A percentile compares a stretch with the other conserved stretches of the same genome.
phyloP scores from a whole-genome alignment of 2,329 filamentous ascomycete genomes.

The Xylariales sp. region DNA sequence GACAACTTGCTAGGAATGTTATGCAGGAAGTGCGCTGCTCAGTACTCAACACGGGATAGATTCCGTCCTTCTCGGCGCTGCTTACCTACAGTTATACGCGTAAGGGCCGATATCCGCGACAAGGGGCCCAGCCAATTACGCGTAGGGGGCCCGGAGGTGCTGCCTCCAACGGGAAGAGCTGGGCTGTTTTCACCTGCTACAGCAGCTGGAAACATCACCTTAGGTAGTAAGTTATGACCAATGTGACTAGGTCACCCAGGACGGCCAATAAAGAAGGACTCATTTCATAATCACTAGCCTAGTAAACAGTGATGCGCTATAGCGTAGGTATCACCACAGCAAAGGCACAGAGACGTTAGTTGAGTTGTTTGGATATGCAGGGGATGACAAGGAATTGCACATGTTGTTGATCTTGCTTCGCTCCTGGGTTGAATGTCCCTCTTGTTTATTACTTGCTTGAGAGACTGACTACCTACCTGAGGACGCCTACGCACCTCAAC shows the following conservation, averaged over 20 bases:
- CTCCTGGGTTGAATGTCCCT: not conserved
- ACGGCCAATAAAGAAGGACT: slow-evolving; percentile 5
- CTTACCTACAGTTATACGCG: not conserved
- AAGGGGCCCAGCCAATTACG: not conserved
- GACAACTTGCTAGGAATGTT: not conserved
- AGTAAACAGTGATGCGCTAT: not conserved
- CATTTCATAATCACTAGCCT: not conserved
- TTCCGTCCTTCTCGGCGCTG: not conserved
- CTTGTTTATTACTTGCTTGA: slow-evolving; percentile 4
- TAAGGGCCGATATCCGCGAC: not conserved
- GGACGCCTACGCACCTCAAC: not conserved
- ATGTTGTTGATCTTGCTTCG: not conserved
- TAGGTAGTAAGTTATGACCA: not conserved
- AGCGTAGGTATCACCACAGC: not conserved
- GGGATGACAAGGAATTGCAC: not conserved
- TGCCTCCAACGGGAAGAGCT: slow-evolving; percentile 15
- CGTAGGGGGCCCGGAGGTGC: slow-evolving; percentile 5
- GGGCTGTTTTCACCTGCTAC: not conserved
- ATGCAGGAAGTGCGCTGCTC: not conserved
- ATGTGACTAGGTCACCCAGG: slow-evolving; percentile 5
- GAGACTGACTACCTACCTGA: not conserved
- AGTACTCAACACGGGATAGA: not conserved
- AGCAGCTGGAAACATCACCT: slow-evolving; percentile 7
- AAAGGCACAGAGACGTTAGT: not conserved
- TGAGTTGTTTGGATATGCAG: not conserved